Conservation (phyloP, 176 grass and related monocot species). For the Lolium multiflorum region DNA sequence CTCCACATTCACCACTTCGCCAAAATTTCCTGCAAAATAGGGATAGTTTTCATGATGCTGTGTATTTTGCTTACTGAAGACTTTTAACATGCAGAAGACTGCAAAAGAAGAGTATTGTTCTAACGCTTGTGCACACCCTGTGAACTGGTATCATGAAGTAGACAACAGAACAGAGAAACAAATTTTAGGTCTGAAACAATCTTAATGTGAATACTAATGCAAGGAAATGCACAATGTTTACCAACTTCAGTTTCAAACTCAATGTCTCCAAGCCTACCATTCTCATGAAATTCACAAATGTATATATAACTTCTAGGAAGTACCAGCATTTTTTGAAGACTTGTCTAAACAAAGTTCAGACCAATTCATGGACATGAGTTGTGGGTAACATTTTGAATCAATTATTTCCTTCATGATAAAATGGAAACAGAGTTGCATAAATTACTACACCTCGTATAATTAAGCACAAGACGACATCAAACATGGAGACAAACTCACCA, state of each 20-base stretch:
- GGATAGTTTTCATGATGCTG: conserved; percentile 11
- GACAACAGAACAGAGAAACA: neutral
- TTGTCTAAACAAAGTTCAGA: neutral
- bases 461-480: neutral
- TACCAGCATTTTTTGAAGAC: neutral
- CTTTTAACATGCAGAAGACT: conserved; percentile 9
- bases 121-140: conserved; percentile 12
- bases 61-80: neutral
- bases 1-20: conserved; percentile 94
- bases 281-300: neutral
- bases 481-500: conserved; percentile 55
- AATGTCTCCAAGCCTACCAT: neutral
- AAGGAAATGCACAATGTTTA: conserved; percentile 11
- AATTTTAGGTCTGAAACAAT: neutral
- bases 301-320: neutral
- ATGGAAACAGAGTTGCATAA: neutral
- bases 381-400: neutral
- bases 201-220: neutral
- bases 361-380: neutral
- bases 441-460: too few relatives aligned
- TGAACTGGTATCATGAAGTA: neutral
- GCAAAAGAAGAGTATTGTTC: neutral
- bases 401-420: neutral
- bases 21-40: conserved; percentile 74
- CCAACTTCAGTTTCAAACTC: neutral